phyloP scores from a whole-genome alignment of 192 early-diverging fungal genomes.

The Pecoramyces ruminantium region DNA sequence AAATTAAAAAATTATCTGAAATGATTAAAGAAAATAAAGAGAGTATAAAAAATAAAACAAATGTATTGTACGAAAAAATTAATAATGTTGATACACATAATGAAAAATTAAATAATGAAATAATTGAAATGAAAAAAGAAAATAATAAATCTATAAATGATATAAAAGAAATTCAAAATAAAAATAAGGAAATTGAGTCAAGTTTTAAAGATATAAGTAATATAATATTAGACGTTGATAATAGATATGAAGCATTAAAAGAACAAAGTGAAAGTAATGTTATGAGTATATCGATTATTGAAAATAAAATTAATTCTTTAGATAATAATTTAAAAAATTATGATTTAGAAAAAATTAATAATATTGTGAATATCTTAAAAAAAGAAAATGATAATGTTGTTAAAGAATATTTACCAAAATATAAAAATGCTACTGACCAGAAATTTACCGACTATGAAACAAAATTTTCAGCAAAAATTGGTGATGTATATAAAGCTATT shows the following conservation, averaged over 20 bases:
- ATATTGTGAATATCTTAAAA: neutral
- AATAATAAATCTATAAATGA: neutral
- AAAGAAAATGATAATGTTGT: neutral
- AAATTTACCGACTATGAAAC: neutral
- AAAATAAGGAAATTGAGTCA: neutral
- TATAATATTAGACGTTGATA: neutral
- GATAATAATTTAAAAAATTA: neutral
- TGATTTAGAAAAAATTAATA: neutral
- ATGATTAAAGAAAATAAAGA: neutral
- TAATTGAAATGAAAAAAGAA: neutral
- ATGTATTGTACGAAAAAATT: neutral
- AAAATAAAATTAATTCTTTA: neutral
- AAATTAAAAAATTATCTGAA: neutral
- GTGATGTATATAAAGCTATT: neutral
- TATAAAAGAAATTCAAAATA: neutral
- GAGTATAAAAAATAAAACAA: neutral
- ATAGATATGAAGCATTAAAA: neutral
- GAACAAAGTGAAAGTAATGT: neutral
- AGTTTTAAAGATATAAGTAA: neutral
- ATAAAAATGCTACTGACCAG: neutral
- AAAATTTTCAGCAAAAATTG: neutral
- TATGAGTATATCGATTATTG: neutral
- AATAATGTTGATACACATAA: neutral
- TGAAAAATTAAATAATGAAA: neutral
- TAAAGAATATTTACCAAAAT: neutral